Base-by-base conservation (phyloP, 1,284 basidiomycete species). In the Blastosporella zonata region DNA sequence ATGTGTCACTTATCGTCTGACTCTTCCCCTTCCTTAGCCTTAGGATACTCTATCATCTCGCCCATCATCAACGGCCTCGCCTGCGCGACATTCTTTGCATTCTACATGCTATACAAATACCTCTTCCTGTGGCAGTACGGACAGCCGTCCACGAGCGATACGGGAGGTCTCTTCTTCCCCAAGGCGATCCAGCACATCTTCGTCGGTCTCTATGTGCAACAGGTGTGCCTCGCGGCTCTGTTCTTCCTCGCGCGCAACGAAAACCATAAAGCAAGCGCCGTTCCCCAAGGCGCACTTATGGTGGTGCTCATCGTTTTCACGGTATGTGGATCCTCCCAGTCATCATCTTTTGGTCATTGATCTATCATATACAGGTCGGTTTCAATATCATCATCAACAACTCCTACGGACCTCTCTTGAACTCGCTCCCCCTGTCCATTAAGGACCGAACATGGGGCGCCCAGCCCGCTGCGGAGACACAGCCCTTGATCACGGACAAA, bases 51-150 rank as follows among this genome's bases (percentile, higher is more conserved):
- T 43, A 80, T 97, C 64, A 96, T 99, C 58, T 87, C 93, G 1
- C 96, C 96, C 0, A 79, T 99, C 62, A 90, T 97, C 70, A 96
- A 93, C 62, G 95, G 95, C 12, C 84, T 99, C 42, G 86, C 92
- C 1, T 81, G 82, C 49, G 75, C 79, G 38, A 84, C 90, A 2
- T 97, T 97, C 75, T 81, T 89, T 66, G 68, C 89, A 35, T 90
- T 93, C 67, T 97, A 89, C 68, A 70, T 83, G 53, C 70, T 93
- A 28, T 95, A 89, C 77, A 97, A 97, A 70, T 96, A 93, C 62
- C 77, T 90, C 21, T 94, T 91, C 77, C 71, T 89, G 40, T 94
- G 84, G 77, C 77, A 80, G 60, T 82, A 87, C 62, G 87, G 93
- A 55, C 86, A 90, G 62, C 82, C 85, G 12, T 69, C 79, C 0